A percentile compares a stretch with the other conserved stretches of the same genome.
phyloP scores from a whole-genome alignment of 1,284 basidiomycete species.

The Melampsora occidentalis region DNA sequence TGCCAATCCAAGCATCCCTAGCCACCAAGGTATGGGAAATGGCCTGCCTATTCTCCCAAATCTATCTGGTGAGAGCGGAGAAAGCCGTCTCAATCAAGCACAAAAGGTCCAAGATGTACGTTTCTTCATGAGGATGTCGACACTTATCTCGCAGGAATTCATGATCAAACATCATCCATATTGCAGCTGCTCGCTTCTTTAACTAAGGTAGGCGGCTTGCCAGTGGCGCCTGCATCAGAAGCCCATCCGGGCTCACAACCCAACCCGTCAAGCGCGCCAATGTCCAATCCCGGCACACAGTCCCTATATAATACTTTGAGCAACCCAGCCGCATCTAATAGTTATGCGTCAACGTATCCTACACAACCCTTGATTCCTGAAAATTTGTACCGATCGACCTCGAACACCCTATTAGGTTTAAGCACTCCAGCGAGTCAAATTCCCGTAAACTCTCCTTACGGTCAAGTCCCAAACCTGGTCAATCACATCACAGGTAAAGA shows the following conservation, averaged over 20 bases:
- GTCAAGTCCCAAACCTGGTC: neutral
- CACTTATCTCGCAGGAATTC: neutral
- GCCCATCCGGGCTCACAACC: slow-evolving; percentile 23
- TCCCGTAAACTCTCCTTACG: neutral
- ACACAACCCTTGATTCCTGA: neutral
- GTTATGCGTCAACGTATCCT: neutral
- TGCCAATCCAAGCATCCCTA: slow-evolving; percentile 54
- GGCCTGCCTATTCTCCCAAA: slow-evolving; percentile 53
- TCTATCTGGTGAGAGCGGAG: slow-evolving; percentile 53
- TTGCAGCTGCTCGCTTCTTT: slow-evolving; percentile 67
- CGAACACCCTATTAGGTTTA: neutral
- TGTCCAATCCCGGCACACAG: slow-evolving; percentile 1
- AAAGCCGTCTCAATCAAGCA: slow-evolving; percentile 75
- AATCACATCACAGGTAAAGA: too few species aligned
- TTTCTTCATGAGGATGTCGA: neutral
- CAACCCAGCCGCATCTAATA: neutral
- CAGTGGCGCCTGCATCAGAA: slow-evolving; percentile 21
- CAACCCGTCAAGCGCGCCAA: slow-evolving; percentile 11
- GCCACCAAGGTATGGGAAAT: slow-evolving; percentile 23
- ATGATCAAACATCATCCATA: slow-evolving; percentile 18
- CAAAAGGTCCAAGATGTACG: slow-evolving; percentile 70
- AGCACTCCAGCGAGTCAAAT: neutral
- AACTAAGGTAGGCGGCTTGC: slow-evolving; percentile 62
- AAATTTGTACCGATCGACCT: neutral
- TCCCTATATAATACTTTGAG: neutral